Percentiles rank a stretch among this genome's conserved stretches.
phyloP scores from a whole-genome alignment of 1,139 yeast species.

The Suhomyces panamericanus region DNA sequence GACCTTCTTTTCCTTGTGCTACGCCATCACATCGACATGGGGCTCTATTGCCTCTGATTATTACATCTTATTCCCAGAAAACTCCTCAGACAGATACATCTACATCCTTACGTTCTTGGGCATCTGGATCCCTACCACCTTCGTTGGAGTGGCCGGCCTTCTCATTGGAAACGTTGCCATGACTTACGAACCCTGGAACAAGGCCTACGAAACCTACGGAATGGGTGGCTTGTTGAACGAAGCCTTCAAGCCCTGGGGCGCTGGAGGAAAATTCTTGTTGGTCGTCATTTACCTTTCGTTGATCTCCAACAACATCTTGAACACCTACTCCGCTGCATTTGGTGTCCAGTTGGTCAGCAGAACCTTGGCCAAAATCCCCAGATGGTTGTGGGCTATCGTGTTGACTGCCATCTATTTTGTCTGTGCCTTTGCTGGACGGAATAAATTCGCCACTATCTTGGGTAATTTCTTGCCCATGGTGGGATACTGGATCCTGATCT shows the following conservation, averaged over 20 bases:
- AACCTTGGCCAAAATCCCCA: constrained; percentile 63
- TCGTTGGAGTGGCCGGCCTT: constrained; percentile 74
- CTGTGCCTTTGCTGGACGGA: constrained; percentile 73
- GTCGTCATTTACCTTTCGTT: constrained; percentile 69
- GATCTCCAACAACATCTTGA: constrained; percentile 77
- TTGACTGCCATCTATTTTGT: constrained; percentile 67
- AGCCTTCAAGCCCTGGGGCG: constrained; percentile 75
- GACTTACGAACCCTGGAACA: constrained; percentile 58
- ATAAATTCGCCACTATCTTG: constrained; percentile 71
- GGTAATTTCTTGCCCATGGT: constrained; percentile 93
- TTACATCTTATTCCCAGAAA: constrained; percentile 78
- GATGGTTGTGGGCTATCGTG: constrained; percentile 74
- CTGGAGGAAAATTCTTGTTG: constrained; percentile 73
- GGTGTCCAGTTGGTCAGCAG: constrained; percentile 72
- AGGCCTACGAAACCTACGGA: constrained; percentile 58
- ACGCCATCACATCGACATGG: constrained; percentile 88
- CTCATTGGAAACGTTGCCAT: constrained; percentile 72
- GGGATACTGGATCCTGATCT: constrained; percentile 91
- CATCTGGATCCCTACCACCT: constrained; percentile 68
- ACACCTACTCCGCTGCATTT: constrained; percentile 83
- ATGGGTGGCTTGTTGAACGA: constrained; percentile 76
- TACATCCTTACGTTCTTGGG: constrained; percentile 68
- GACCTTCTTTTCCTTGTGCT: constrained; percentile 70
- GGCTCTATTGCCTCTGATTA: constrained; percentile 87
- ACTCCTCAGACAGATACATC: constrained; percentile 56